phyloP scores from a whole-genome alignment of 352 stramenopile species.

The Globisporangium cystogenes region DNA sequence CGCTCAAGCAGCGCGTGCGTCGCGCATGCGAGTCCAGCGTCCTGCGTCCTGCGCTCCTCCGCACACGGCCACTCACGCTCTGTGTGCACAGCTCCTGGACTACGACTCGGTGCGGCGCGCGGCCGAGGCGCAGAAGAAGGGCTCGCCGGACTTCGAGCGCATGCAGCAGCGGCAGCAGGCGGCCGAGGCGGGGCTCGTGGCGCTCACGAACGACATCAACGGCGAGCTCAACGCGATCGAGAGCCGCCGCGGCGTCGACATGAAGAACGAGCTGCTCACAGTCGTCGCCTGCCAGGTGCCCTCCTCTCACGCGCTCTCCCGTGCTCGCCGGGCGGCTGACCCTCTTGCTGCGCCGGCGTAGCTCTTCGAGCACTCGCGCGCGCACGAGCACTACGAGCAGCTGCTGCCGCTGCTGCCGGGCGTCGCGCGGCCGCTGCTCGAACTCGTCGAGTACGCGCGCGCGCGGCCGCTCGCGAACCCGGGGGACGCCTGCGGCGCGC shows the following conservation, averaged over 20 bases:
- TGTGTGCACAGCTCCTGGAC: conserved; percentile 40
- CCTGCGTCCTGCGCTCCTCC: not conserved
- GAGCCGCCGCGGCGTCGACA: conserved; percentile 44
- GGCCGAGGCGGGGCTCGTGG: conserved; percentile 38
- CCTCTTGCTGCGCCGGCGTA: not conserved
- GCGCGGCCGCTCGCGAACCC: conserved; percentile 40
- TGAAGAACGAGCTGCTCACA: conserved; percentile 77
- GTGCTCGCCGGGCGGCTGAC: not conserved
- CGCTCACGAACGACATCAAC: conserved; percentile 60
- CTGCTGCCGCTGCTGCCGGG: conserved; percentile 64
- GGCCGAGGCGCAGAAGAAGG: conserved; percentile 52
- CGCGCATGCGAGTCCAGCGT: not conserved
- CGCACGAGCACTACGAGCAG: conserved; percentile 70
- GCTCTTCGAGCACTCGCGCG: conserved; percentile 59
- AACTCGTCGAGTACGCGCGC: conserved; percentile 52
- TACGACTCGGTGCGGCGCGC: conserved; percentile 68
- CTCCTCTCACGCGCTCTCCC: not conserved
- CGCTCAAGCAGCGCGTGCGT: conserved; percentile 43
- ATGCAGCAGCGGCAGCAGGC: conserved; percentile 48
- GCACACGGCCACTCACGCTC: not conserved
- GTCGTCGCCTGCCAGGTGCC: conserved; percentile 59
- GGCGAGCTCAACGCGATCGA: conserved; percentile 58
- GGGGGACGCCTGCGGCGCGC: conserved; percentile 10
- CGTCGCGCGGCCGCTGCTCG: conserved; percentile 48
- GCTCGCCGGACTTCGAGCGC: conserved; percentile 61